A percentile compares a stretch with the other conserved stretches of the same genome.
Evolutionary conservation across 768 basidiomycete species (phyloP).

Genomic region (Mycena crocata): DNA sequence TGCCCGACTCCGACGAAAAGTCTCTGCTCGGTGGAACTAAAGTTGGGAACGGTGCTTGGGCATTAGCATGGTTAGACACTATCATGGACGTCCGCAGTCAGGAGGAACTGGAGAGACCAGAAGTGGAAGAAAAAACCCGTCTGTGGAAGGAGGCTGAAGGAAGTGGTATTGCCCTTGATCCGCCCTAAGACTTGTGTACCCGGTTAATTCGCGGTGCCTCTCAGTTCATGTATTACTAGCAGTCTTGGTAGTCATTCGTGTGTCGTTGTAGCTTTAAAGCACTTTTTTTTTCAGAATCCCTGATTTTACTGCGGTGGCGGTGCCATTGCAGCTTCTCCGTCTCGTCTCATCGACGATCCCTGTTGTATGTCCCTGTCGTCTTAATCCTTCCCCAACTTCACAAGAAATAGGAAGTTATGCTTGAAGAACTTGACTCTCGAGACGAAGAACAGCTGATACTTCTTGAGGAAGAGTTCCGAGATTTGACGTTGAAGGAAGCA

Average conservation of each 20-base stretch:
- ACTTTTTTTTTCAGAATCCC: too few relatives aligned
- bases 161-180: conserved; percentile 15
- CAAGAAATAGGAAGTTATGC: conserved; percentile 4
- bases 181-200: too few relatives aligned
- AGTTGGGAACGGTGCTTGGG: conserved; percentile 85
- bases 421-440: conserved; percentile 4
- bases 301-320: too few relatives aligned
- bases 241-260: too few relatives aligned
- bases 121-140: conserved; percentile 19
- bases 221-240: too few relatives aligned
- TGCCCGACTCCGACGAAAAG: conserved; percentile 59
- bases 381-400: too few relatives aligned
- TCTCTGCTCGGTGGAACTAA: conserved; percentile 77
- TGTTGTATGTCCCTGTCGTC: too few relatives aligned
- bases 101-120: conserved; percentile 15
- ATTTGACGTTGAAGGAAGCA: conserved; percentile 13
- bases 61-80: conserved; percentile 80
- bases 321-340: too few relatives aligned
- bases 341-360: too few relatives aligned
- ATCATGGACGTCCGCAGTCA: conserved; percentile 50
- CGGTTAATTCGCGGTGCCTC: too few relatives aligned
- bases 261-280: too few relatives aligned
- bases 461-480: conserved; percentile 18
- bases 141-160: conserved; percentile 31
- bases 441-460: conserved; percentile 8